Evolutionary conservation across 495 filamentous ascomycete genomes (phyloP), one percentile per base, ranked within the genome.

Genomic region (Podospora pseudocomata): DNA sequence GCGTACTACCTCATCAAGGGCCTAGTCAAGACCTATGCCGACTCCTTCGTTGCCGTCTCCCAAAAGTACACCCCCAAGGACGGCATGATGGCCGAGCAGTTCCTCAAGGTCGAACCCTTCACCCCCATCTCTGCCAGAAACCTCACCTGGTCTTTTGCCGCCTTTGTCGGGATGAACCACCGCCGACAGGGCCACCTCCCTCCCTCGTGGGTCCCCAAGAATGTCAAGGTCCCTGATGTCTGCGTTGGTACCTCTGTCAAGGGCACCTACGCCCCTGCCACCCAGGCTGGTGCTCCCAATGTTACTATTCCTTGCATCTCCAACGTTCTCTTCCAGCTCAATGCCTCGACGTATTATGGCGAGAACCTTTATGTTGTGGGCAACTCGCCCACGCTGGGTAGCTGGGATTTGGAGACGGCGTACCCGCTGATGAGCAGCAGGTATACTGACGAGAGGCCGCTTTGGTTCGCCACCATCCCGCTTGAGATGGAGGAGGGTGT

Each of bases 101-200:
- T 82, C 71, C 77, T 83, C 73, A 83, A 81, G 61, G 68, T 74
- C 16, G n/a, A 63, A 3, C 78, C 78, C 64, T 86, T 86, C 54
- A 66, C 72, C 0, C 83, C 81, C 1, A 73, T 84, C 5, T 89
- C 86, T 0, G 88, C 88, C 6, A 74, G 77, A 2, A 81, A 88
- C 69, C 76, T 90, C n/a, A 90, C 88, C 5, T 91, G 88, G 88
- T 89, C 85, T 15, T 89, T 84, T 67, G 86, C 85, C 1, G 77
- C 86, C 5, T 88, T 89, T 73, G 67, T 88, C 34, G 85, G 84
- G 7, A 86, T 85, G 65, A 80, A 83, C 19, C 80, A 77, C n/a
- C 75, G 79, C 23, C 74, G 78, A 49, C 65, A 68, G 16, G 76
- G 80, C 59, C 68, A 83, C 5, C 77, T 86, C 7, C 88, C 88